Conservation (phyloP, 2,329 filamentous ascomycete genomes). For the Rhexocercosporidium sp. region DNA sequence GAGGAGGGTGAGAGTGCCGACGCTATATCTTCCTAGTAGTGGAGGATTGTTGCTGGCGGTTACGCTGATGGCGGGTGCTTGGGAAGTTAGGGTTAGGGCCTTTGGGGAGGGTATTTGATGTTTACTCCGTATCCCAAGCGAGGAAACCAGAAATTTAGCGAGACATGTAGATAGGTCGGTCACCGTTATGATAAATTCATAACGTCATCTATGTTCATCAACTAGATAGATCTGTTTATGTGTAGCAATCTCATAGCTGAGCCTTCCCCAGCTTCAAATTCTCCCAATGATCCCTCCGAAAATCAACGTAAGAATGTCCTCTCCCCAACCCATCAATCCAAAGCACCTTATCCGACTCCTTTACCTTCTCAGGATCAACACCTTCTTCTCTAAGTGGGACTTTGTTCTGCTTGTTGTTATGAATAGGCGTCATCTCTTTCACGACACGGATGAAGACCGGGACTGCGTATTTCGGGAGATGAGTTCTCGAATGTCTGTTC, state of each 20-base stretch:
- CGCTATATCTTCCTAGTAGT: constrained; percentile 61
- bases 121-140: neutral
- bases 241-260: constrained; percentile 46
- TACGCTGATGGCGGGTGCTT: constrained; percentile 62
- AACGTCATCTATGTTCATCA: no score
- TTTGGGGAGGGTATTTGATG: constrained; percentile 42
- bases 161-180: neutral
- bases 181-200: neutral
- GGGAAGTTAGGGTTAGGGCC: constrained; percentile 55
- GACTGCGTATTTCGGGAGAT: constrained; percentile 75
- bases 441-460: constrained; percentile 74
- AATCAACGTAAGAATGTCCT: constrained; percentile 61
- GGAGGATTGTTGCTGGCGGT: constrained; percentile 56
- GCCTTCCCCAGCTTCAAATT: constrained; percentile 50
- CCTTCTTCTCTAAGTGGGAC: constrained; percentile 70
- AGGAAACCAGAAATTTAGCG: neutral
- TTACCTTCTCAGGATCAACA: constrained; percentile 59
- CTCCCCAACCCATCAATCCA: constrained; percentile 65
- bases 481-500: constrained; percentile 56
- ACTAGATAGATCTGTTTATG: no score
- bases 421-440: constrained; percentile 62
- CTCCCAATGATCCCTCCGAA: constrained; percentile 64
- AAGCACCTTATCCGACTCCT: constrained; percentile 49
- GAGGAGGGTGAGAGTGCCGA: constrained; percentile 57
- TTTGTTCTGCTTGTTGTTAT: constrained; percentile 85